Base-by-base conservation (phyloP, 2,329 filamentous ascomycete genomes). In the Chaetomium strumarium region DNA sequence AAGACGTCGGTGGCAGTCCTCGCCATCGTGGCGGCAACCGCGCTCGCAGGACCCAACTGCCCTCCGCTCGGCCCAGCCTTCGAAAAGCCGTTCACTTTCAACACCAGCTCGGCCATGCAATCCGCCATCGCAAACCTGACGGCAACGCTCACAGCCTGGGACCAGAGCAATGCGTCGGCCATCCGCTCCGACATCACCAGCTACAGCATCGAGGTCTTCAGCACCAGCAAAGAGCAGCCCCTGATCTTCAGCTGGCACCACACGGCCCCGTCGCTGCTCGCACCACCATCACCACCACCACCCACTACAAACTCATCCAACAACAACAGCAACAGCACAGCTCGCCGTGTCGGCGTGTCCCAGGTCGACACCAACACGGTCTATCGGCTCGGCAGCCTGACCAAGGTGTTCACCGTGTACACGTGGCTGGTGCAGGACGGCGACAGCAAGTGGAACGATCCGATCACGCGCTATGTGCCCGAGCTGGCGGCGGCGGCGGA, bases 381-480 rank as follows among this genome's bases (percentile, higher is more conserved):
- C 17, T 78, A 70, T 57, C 63, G 68, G 2, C 60, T 72, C 4
- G 70, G 65, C 13, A 76, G 73, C 55, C 60, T 76, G 11, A 72
- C 72, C 10, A 77, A 78, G 59, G 59, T 75, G 7, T 68, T 73
- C 55, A 72, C 68, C 2, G 66, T 75, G 2, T 73, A 70, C 48
- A 66, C 66, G 6, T 72, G 70, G 55, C 63, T 76, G 16, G 63
- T 66, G 13, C 66, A 72, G 52, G 64, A 65, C n/a, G 71, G 73
- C 1, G 68, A 72, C 49, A 53, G 58, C 14, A 60, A 65, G 31
- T 75, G 70, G 61, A 67, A 70, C 37, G 64, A 69, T 4, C 68
- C 70, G 7, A 67, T 75, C 48, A 73, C 72, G 0, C 66, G 68
- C 20, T 72, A 70, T 49, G 60, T 75, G 12, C 71, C 73, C 0